Evolutionary conservation across 1,284 basidiomycete species (phyloP), one percentile per base, ranked within the genome.

Genomic region (Hortiboletus rubellus): DNA sequence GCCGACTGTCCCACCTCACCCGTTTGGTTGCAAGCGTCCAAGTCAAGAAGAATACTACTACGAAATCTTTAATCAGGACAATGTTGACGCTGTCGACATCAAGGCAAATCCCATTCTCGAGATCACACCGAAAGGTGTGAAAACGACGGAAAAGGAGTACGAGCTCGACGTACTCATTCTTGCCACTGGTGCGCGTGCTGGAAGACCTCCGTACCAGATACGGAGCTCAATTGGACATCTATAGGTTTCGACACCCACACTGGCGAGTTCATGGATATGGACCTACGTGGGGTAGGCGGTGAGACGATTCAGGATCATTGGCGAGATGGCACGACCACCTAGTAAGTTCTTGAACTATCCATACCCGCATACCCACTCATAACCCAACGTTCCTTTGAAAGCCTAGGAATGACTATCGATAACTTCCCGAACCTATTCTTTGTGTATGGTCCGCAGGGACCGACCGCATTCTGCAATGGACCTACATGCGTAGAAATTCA

Each of bases 391-490:
- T 4, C 14, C 10, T 4, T 24, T 0, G 14, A 54, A 44, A 67
- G 65, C 15, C 43, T 68, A 3, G 58, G 64, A 12, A 50, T 66
- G 61, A 48, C 64, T 9, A 46, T 65, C 5, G 62, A 65, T 14
- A 60, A 68, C n/a, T 64, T 68, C 36, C 66, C 54, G 9, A 65
- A 66, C 46, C 31, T 66, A 0, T 68, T 34, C 33, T 55, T 62
- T 14, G 43, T 51, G 33, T 52, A 63, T 3, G 62, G 66, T 7
- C 27, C 27, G 27, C 27, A 27, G 27, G 27, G 27, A 27, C 27
- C 27, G 4, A 27, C 27, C 27, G 27, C 27, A 4, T 27, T 27
- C 27, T 27, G 27, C 27, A 27, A 27, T 27, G 27, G 27, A 27
- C 27, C 27, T 3, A 27, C 27, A 4, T 27, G 27, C 3, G 27